Evolutionary conservation across 1,284 basidiomycete genomes (phyloP).

Genomic region (Tilletia setariae): DNA sequence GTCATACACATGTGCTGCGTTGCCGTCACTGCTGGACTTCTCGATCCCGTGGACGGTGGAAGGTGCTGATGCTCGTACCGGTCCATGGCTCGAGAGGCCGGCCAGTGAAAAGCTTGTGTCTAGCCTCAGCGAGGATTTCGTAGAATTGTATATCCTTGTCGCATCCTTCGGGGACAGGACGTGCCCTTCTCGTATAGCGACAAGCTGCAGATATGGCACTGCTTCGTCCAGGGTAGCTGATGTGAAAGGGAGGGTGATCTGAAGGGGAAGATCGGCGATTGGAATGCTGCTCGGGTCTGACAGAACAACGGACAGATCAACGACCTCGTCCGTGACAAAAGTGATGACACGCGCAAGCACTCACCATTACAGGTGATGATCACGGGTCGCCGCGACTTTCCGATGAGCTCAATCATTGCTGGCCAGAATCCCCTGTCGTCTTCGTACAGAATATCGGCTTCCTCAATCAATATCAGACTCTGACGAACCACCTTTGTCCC

Average conservation of each 20-base stretch:
- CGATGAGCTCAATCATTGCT: slow-evolving; percentile 56
- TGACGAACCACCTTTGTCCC: slow-evolving; percentile 61
- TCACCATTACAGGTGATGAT: slow-evolving; percentile 46
- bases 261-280: slow-evolving; percentile 31
- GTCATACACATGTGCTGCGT: neutral
- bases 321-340: neutral
- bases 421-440: slow-evolving; percentile 92
- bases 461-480: slow-evolving; percentile 89
- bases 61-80: neutral
- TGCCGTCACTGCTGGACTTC: slow-evolving; percentile 14
- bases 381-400: slow-evolving; percentile 44
- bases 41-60: slow-evolving; percentile 46
- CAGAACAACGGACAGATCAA: slow-evolving; percentile 26
- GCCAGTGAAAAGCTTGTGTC: slow-evolving; percentile 47
- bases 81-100: slow-evolving; percentile 26
- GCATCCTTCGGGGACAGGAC: slow-evolving; percentile 21
- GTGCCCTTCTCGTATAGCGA: slow-evolving; percentile 65
- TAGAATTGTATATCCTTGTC: slow-evolving; percentile 17
- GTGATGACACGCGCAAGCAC: neutral
- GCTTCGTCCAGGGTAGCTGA: slow-evolving; percentile 20
- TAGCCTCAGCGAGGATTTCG: slow-evolving; percentile 44
- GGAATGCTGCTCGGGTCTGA: slow-evolving; percentile 29
- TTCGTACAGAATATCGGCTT: slow-evolving; percentile 87
- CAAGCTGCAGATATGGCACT: slow-evolving; percentile 67
- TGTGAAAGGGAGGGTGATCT: slow-evolving; percentile 33